Conservation (phyloP, 2,329 filamentous ascomycete species). For the Phaeosphaeriaceae sp. region DNA sequence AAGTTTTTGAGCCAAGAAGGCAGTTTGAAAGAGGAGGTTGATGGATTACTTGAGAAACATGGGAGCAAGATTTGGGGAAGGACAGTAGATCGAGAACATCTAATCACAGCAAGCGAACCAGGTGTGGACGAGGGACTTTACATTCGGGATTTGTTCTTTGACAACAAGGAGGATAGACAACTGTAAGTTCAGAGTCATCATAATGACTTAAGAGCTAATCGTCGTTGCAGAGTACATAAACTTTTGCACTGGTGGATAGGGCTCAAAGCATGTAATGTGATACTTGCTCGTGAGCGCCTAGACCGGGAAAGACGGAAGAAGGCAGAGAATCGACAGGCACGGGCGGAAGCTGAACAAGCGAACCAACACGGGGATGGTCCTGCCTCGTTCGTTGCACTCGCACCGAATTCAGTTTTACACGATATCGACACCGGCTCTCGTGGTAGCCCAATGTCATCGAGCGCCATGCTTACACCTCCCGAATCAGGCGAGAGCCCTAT, state of each 20-base stretch:
- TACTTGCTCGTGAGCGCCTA: slow-evolving; percentile 43
- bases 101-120: slow-evolving; percentile 40
- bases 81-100: slow-evolving; percentile 38
- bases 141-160: slow-evolving; percentile 40
- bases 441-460: slow-evolving; percentile 33
- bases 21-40: slow-evolving; percentile 39
- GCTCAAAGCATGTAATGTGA: slow-evolving; percentile 46
- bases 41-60: slow-evolving; percentile 40
- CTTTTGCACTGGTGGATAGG: slow-evolving; percentile 48
- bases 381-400: slow-evolving; percentile 37
- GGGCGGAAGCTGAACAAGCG: slow-evolving; percentile 33
- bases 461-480: slow-evolving; percentile 38
- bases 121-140: slow-evolving; percentile 42
- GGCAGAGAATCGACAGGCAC: slow-evolving; percentile 38
- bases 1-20: slow-evolving; percentile 34
- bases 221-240: slow-evolving; percentile 34
- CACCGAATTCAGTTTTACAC: slow-evolving; percentile 34
- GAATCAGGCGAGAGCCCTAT: slow-evolving; percentile 39
- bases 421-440: slow-evolving; percentile 33
- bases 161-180: slow-evolving; percentile 38
- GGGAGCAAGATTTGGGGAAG: slow-evolving; percentile 42
- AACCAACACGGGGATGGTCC: slow-evolving; percentile 28
- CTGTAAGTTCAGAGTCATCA: slow-evolving; percentile 27
- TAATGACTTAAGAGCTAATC: slow-evolving; percentile 15
- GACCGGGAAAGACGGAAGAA: slow-evolving; percentile 45